Conservation (phyloP, 2,329 filamentous ascomycete species). For the Pseudogymnoascus sp. region DNA sequence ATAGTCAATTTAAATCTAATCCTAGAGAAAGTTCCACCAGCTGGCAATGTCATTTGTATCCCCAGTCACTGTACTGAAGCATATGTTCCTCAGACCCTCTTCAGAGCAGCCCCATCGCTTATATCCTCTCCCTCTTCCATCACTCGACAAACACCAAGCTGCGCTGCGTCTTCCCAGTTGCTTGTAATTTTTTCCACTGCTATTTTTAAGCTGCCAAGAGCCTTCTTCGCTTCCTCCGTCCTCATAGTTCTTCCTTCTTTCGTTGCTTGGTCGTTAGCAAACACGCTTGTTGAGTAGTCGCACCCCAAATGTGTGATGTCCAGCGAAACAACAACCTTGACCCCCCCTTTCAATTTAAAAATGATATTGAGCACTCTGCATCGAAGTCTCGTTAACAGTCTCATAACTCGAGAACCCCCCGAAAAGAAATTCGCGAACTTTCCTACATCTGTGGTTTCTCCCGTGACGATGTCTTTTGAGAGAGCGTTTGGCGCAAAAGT, state of each 20-base stretch:
- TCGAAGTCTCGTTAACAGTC: slow-evolving; percentile 15
- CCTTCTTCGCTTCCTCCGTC: neutral
- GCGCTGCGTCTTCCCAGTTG: slow-evolving; percentile 16
- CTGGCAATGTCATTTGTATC: too few species aligned
- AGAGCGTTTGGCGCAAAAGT: slow-evolving; percentile 16
- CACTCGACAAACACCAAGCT: slow-evolving; percentile 15
- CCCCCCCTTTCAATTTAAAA: slow-evolving; percentile 17
- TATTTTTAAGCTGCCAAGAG: slow-evolving; percentile 19
- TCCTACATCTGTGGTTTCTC: slow-evolving; percentile 13
- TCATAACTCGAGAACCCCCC: slow-evolving; percentile 17
- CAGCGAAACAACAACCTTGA: slow-evolving; percentile 14
- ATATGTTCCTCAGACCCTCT: neutral
- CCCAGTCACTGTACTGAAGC: too few species aligned
- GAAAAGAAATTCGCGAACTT: slow-evolving; percentile 23
- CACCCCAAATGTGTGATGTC: slow-evolving; percentile 10
- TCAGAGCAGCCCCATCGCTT: neutral
- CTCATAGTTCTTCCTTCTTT: slow-evolving; percentile 10
- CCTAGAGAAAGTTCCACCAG: neutral
- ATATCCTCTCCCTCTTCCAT: neutral
- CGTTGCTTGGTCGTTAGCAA: neutral
- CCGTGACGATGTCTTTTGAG: slow-evolving; percentile 13
- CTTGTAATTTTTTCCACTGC: slow-evolving; percentile 20
- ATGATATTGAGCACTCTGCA: slow-evolving; percentile 22
- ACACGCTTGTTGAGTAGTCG: neutral
- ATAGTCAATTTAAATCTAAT: neutral